A percentile compares a stretch with the other conserved stretches of the same genome.
Conservation (phyloP, 805 yeast genomes). For the Wickerhamomyces hampshirensis region DNA sequence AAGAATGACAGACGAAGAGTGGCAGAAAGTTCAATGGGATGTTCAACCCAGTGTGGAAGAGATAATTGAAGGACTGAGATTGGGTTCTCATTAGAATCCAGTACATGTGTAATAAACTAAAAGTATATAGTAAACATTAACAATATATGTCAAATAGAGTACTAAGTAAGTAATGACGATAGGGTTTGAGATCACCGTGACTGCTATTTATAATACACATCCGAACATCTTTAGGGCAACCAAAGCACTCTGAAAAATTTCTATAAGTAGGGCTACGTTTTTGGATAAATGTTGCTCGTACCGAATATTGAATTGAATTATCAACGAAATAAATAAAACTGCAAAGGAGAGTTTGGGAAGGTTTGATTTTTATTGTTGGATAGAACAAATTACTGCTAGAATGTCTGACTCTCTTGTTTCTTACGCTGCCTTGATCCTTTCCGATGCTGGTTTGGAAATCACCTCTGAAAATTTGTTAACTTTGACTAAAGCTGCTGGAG, state of each 20-base stretch:
- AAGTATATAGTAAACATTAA: too few species aligned
- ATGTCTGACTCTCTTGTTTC: constrained; percentile 96
- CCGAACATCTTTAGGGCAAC: not conserved
- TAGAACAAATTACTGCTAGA: constrained; percentile 21
- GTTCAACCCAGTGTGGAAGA: constrained; percentile 38
- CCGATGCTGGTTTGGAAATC: constrained; percentile 95
- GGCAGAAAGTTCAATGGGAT: constrained; percentile 32
- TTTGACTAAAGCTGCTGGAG: constrained; percentile 72
- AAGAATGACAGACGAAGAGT: constrained; percentile 42
- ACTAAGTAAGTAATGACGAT: too few species aligned
- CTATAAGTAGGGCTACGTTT: not conserved
- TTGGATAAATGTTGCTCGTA: not conserved
- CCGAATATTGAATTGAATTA: not conserved
- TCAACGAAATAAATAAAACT: not conserved
- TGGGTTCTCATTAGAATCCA: too few species aligned
- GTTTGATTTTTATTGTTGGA: too few species aligned
- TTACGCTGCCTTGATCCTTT: constrained; percentile 97
- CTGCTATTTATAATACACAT: not conserved
- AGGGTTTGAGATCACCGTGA: too few species aligned
- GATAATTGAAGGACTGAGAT: constrained; percentile 27
- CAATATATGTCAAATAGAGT: too few species aligned
- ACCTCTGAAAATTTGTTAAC: constrained; percentile 74
- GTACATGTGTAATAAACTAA: too few species aligned
- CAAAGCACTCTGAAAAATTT: not conserved
- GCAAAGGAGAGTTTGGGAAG: not conserved